These are phyloP conservation scores for Lagerstroemia speciosa DNA, from an alignment of 345 rosid genomes.

Conservation along the genomic window DNA sequence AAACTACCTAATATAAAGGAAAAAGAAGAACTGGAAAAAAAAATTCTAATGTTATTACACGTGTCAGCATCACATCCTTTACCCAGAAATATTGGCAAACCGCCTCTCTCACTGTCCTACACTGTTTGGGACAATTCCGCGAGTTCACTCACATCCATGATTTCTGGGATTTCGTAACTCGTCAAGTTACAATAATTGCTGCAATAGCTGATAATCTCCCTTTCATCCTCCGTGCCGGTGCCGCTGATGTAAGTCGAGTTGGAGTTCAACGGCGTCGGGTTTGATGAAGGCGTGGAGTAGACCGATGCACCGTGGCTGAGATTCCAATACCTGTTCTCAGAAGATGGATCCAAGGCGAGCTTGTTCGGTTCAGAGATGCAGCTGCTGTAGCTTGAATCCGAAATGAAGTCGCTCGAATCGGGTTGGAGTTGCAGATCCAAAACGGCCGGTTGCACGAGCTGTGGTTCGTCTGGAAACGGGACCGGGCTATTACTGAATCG, in stretches of 20 bases:
- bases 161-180: conserved; percentile 51
- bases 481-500: neutral
- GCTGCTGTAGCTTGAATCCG: conserved; percentile 9
- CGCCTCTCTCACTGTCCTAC: too few relatives aligned
- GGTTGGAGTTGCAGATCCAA: conserved; percentile 5
- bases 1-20: too few relatives aligned
- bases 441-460: conserved; percentile 10
- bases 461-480: neutral
- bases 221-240: conserved; percentile 65
- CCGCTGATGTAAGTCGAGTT: conserved; percentile 45
- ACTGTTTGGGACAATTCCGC: conserved; percentile 26
- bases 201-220: conserved; percentile 57
- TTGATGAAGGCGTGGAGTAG: conserved; percentile 15
- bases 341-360: too few relatives aligned
- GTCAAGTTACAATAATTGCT: conserved; percentile 30
- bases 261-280: conserved; percentile 56
- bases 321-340: conserved; percentile 13
- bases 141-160: conserved; percentile 47
- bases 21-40: neutral
- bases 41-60: neutral
- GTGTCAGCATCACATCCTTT: neutral
- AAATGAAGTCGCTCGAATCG: conserved; percentile 15
- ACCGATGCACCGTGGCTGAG: conserved; percentile 17
- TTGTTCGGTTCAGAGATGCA: too few relatives aligned
- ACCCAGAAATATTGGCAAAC: neutral